Evolutionary conservation across 305 asterid genomes (phyloP).

Genomic region (Vinca major): DNA sequence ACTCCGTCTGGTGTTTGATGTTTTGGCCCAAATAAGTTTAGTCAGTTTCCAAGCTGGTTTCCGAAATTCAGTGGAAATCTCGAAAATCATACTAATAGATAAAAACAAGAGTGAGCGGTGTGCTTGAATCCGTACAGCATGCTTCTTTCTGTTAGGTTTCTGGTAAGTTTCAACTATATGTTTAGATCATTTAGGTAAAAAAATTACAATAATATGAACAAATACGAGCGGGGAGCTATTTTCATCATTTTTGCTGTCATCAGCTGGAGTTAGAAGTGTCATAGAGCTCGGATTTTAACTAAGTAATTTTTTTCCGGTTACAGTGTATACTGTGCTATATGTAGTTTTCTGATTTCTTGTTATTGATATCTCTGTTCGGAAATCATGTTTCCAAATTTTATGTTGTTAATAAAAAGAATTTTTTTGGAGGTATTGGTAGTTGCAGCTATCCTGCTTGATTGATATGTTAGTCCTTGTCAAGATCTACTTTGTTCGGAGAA

Average conservation of each 20-base stretch:
- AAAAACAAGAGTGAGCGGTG: background rate
- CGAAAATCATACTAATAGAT: background rate
- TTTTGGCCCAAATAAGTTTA: background rate
- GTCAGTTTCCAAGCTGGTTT: background rate
- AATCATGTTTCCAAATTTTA: background rate
- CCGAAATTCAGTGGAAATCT: background rate
- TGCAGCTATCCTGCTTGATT: background rate
- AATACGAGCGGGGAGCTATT: background rate
- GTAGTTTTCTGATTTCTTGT: background rate
- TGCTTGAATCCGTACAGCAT: background rate
- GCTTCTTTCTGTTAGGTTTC: background rate
- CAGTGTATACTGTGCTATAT: no score
- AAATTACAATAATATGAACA: background rate
- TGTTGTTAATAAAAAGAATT: background rate
- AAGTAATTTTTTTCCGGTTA: background rate
- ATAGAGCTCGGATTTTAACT: background rate
- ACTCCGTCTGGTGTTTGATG: background rate
- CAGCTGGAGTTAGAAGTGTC: background rate
- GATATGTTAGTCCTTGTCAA: background rate
- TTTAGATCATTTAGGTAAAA: background rate
- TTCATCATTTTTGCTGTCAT: background rate
- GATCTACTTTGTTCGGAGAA: background rate
- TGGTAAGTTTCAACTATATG: background rate
- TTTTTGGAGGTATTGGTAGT: background rate
- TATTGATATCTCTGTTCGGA: background rate